Evolutionary conservation across 106 monocot species (phyloP), one percentile per base, ranked within the genome.

Genomic region (Dioscorea alata): DNA sequence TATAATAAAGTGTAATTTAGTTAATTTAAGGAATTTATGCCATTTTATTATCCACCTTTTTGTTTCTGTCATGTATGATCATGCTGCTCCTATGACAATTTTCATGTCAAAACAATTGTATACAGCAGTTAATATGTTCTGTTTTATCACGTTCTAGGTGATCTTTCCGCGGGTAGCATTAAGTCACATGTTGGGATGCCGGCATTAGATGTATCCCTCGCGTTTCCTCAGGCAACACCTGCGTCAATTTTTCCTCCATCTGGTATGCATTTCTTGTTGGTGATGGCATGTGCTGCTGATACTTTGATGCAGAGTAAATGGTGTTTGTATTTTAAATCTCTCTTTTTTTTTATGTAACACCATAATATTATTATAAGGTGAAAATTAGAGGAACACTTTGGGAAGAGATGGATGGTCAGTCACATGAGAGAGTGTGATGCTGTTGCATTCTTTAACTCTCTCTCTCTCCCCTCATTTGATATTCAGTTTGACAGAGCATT

Each of bases 201-300:
- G n/a, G 76, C 91, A 17, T 59, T 91, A 65, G 81, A 77, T 58
- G 64, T 97, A 63, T 82, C 92, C 50, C 58, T 72, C 66, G 92
- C 92, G 23, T 97, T 97, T 68, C 97, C 97, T 57, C 92, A 97
- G 70, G 97, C 92, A 49, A 97, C 97, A 15, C 97, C 97, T 16
- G 97, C 97, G 51, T 86, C 92, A 16, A 28, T 73, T 57, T 92
- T 97, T 74, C 97, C 97, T 70, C 84, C 80, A 24, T 16, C 76
- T 25, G 68, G 96, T 97, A 74, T 59, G 72, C 6, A 61, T 63
- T 71, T 49, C 24, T 48, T 57, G n/a, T 48, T 23, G 10, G 52
- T 22, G 8, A 9, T 52, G 48, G 12, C 35, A 5, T 57, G 58
- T 13, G 35, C 24, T 18, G 22, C 0, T 42, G 4, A 42, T 42